Conservation (phyloP, 257 asterid species). For the Echium plantagineum region DNA sequence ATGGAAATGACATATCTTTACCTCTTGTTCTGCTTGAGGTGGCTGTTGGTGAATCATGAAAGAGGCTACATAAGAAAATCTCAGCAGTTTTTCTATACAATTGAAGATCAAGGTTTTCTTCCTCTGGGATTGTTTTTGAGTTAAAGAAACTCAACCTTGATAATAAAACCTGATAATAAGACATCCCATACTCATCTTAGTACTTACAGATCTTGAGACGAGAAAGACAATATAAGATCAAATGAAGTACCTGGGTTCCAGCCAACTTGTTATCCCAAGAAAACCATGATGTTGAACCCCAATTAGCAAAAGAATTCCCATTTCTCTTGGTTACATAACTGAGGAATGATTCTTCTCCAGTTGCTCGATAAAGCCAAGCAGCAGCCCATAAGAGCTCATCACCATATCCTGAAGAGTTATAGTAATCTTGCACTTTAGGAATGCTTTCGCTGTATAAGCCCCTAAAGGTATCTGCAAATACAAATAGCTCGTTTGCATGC, state of each 20-base stretch:
- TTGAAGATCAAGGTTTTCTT: constrained; percentile 42
- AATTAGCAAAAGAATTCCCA: constrained; percentile 34
- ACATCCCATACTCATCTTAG: neutral
- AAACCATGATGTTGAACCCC: constrained; percentile 51
- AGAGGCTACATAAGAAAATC: constrained; percentile 41
- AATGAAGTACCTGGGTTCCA: constrained; percentile 37
- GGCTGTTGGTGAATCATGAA: constrained; percentile 38
- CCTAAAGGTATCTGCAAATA: constrained; percentile 44
- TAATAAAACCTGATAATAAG: constrained; percentile 32
- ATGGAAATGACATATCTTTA: constrained; percentile 1
- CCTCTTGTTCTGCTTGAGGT: constrained; percentile 39
- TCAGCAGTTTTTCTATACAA: constrained; percentile 47
- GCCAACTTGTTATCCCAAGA: constrained; percentile 55
- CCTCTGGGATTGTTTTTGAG: constrained; percentile 22
- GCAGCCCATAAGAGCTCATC: constrained; percentile 79
- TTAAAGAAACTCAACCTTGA: constrained; percentile 49
- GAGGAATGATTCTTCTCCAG: constrained; percentile 30
- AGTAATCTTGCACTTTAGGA: constrained; percentile 33
- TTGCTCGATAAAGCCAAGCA: constrained; percentile 62
- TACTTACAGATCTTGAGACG: neutral
- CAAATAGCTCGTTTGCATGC: constrained; percentile 42
- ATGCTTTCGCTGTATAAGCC: constrained; percentile 38
- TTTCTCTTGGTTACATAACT: constrained; percentile 23
- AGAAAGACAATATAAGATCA: too few relatives aligned
- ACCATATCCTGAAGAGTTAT: constrained; percentile 50